These are phyloP conservation scores for Carex kokanica DNA, from an alignment of 176 grass and related monocot genomes.

Conservation along the genomic window DNA sequence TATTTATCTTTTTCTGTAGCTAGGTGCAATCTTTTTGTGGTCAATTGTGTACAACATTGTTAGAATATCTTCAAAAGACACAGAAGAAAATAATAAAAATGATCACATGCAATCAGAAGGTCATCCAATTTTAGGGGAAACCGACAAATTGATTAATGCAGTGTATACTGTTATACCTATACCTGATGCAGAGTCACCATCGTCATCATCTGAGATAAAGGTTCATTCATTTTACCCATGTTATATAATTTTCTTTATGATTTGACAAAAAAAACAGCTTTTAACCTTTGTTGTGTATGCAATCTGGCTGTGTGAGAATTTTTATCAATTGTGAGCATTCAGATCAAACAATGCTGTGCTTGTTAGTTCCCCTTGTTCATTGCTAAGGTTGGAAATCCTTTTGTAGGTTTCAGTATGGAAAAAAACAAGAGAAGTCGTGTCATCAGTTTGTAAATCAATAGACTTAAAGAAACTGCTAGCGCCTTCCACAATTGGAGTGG, in stretches of 20 bases:
- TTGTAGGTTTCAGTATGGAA: slow-evolving; percentile 34
- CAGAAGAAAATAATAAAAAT: slow-evolving; percentile 17
- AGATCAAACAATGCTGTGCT: neutral
- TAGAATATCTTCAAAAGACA: slow-evolving; percentile 35
- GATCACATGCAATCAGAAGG: slow-evolving; percentile 14
- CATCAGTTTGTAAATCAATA: slow-evolving; percentile 26
- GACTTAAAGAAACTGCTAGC: slow-evolving; percentile 71
- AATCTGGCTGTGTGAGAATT: neutral
- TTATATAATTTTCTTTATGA: neutral
- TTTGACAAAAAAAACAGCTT: neutral
- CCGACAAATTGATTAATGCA: neutral
- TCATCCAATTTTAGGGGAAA: slow-evolving; percentile 27
- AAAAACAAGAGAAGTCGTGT: slow-evolving; percentile 30
- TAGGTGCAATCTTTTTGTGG: slow-evolving; percentile 81
- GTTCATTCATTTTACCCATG: slow-evolving; percentile 13
- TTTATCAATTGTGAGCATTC: neutral
- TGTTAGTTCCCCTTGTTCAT: neutral
- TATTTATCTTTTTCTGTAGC: slow-evolving; percentile 34
- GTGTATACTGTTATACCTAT: slow-evolving; percentile 26
- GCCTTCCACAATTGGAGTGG: slow-evolving; percentile 78
- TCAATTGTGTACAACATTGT: slow-evolving; percentile 65
- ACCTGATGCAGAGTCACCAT: neutral
- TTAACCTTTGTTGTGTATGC: neutral
- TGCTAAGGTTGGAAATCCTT: neutral
- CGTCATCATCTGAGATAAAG: slow-evolving; percentile 28